These are phyloP conservation scores for Helianthus annuus DNA, from an alignment of 129 eudicot species.

Conservation along the genomic window DNA sequence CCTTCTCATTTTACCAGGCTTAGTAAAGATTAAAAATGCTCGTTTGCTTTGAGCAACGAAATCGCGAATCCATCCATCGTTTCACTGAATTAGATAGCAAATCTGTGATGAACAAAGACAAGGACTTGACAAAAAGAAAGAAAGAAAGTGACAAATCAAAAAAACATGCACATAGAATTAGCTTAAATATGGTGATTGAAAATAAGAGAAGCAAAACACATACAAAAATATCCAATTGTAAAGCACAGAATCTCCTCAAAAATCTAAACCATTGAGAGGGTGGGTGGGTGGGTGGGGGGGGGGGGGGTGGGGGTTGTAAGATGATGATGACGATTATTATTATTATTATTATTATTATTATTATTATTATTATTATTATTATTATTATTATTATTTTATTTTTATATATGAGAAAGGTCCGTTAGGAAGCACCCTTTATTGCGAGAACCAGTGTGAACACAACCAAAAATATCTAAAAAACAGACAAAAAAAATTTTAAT, in stretches of 20 bases:
- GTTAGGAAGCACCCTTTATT: too few species aligned
- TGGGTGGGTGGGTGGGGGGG: background rate
- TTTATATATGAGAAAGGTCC: too few species aligned
- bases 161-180: slow-evolving; percentile 29
- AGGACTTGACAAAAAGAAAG: slow-evolving; percentile 23
- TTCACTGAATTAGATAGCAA: background rate
- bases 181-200: slow-evolving; percentile 14
- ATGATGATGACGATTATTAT: background rate
- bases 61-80: background rate
- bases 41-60: background rate
- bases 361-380: too few species aligned
- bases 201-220: slow-evolving; percentile 30
- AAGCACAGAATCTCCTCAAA: slow-evolving; percentile 28
- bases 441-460: too few species aligned
- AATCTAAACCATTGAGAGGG: slow-evolving; percentile 32
- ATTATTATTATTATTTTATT: too few species aligned
- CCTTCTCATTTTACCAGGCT: too few species aligned
- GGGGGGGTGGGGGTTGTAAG: slow-evolving; percentile 14
- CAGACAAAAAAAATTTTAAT: too few species aligned
- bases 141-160: slow-evolving; percentile 28
- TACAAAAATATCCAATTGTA: slow-evolving; percentile 23
- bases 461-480: too few species aligned
- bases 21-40: background rate
- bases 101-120: slow-evolving; percentile 16
- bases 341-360: too few species aligned